Evolutionary conservation across 352 stramenopile species (phyloP).

Genomic region (Peronospora farinosa): DNA sequence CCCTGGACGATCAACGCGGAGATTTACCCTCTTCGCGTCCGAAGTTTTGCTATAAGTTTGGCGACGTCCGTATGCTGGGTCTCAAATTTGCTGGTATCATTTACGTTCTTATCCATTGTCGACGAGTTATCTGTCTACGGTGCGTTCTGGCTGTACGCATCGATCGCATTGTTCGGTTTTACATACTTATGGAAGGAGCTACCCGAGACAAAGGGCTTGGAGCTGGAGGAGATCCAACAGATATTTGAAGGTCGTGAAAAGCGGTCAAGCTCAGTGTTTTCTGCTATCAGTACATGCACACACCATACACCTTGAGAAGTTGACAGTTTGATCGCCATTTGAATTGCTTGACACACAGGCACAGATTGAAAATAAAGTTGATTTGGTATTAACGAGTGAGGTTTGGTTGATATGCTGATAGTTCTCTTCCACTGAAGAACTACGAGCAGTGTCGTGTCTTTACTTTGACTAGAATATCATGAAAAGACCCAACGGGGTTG

Average conservation of each 20-base stretch:
- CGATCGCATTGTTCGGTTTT: constrained; percentile 63
- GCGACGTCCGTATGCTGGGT: constrained; percentile 91
- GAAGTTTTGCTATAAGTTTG: constrained; percentile 84
- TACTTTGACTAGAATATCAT: background rate
- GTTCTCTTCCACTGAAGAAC: background rate
- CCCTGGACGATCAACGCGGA: constrained; percentile 95
- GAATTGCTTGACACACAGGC: background rate
- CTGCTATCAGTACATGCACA: constrained; percentile 8
- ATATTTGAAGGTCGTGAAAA: constrained; percentile 54
- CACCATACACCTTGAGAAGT: constrained; percentile 1
- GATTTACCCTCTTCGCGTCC: constrained; percentile 89
- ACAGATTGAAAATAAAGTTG: background rate
- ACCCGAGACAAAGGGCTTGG: constrained; percentile 90
- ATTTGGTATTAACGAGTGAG: background rate
- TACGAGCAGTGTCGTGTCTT: constrained; percentile 1
- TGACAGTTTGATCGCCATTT: background rate
- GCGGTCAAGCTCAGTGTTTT: constrained; percentile 14
- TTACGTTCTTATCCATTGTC: constrained; percentile 90
- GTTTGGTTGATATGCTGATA: background rate
- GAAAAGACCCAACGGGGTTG: background rate
- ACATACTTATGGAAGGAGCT: constrained; percentile 74
- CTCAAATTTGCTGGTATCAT: constrained; percentile 87
- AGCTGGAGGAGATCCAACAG: constrained; percentile 88
- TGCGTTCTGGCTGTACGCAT: constrained; percentile 89
- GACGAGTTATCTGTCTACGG: constrained; percentile 43